Percentiles rank a stretch among this genome's conserved stretches.
Conservation (phyloP, 1,139 yeast genomes). For the Yamadazyma buinensis region DNA sequence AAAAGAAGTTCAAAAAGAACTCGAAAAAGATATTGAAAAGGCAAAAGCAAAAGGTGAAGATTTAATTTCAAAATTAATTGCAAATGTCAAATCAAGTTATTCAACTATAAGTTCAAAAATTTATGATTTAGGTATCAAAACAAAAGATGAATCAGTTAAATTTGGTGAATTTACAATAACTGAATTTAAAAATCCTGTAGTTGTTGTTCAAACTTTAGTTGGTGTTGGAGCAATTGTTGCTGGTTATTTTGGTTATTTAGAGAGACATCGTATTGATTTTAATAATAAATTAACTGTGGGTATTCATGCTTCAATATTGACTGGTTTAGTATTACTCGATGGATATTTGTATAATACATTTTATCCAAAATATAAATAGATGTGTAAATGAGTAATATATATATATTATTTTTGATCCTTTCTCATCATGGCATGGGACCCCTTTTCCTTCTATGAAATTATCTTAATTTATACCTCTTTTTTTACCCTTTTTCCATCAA, state of each 20-base stretch:
- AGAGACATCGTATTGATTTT: slow-evolving; percentile 48
- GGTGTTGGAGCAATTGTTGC: slow-evolving; percentile 49
- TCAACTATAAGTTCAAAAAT: slow-evolving; percentile 6
- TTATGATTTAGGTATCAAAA: slow-evolving; percentile 11
- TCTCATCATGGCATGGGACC: too few relatives aligned
- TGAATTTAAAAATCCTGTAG: slow-evolving; percentile 57
- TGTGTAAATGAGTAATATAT: background rate
- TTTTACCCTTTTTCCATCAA: too few relatives aligned
- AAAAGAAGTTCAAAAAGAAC: slow-evolving; percentile 13
- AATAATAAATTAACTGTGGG: slow-evolving; percentile 47
- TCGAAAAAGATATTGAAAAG: slow-evolving; percentile 17
- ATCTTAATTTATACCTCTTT: too few relatives aligned
- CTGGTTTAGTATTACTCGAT: slow-evolving; percentile 54
- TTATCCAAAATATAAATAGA: slow-evolving; percentile 27
- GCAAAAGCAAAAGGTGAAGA: slow-evolving; percentile 17
- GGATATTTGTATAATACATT: slow-evolving; percentile 49
- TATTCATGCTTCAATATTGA: slow-evolving; percentile 50
- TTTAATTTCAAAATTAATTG: slow-evolving; percentile 12
- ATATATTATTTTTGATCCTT: too few relatives aligned
- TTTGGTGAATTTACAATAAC: slow-evolving; percentile 4
- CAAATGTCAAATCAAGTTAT: slow-evolving; percentile 7
- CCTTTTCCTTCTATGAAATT: too few relatives aligned
- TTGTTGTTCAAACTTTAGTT: slow-evolving; percentile 49
- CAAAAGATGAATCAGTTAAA: slow-evolving; percentile 4
- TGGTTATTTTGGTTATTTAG: slow-evolving; percentile 48